These are phyloP conservation scores for Erysiphe pulchra DNA, from an alignment of 2,329 filamentous ascomycete species.

Conservation along the genomic window DNA sequence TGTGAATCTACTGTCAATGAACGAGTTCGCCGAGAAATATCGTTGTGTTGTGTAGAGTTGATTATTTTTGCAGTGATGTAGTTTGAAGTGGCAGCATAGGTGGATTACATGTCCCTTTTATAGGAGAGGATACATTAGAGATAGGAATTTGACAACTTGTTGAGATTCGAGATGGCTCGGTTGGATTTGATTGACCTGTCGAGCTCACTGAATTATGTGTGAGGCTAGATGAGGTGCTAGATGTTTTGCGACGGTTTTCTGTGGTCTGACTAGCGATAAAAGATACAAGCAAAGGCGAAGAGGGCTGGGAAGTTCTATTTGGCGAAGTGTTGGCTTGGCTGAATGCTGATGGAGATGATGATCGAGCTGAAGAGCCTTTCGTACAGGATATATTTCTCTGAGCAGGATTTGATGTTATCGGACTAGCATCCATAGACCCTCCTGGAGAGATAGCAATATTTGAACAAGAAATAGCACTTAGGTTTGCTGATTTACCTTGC, in stretches of 20 bases:
- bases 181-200: constrained; percentile 42
- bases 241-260: constrained; percentile 67
- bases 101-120: constrained; percentile 23
- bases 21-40: constrained; percentile 43
- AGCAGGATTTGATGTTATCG: constrained; percentile 47
- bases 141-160: constrained; percentile 33
- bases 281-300: constrained; percentile 81
- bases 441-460: constrained; percentile 26
- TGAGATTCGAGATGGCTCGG: constrained; percentile 42
- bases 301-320: constrained; percentile 59
- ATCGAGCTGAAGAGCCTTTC: constrained; percentile 50
- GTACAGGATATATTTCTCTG: constrained; percentile 65
- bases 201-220: constrained; percentile 36
- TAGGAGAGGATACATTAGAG: constrained; percentile 24
- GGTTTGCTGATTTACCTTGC: constrained; percentile 23
- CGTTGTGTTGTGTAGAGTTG: constrained; percentile 34
- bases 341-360: constrained; percentile 61
- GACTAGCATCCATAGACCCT: constrained; percentile 60
- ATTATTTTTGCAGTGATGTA: constrained; percentile 34
- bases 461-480: constrained; percentile 4
- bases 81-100: constrained; percentile 14
- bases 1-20: constrained; percentile 88
- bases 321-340: constrained; percentile 69
- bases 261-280: constrained; percentile 68
- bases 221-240: constrained; percentile 62